Base-by-base conservation (phyloP, 176 grass and related monocot species). In the Cenchrus americanus region DNA sequence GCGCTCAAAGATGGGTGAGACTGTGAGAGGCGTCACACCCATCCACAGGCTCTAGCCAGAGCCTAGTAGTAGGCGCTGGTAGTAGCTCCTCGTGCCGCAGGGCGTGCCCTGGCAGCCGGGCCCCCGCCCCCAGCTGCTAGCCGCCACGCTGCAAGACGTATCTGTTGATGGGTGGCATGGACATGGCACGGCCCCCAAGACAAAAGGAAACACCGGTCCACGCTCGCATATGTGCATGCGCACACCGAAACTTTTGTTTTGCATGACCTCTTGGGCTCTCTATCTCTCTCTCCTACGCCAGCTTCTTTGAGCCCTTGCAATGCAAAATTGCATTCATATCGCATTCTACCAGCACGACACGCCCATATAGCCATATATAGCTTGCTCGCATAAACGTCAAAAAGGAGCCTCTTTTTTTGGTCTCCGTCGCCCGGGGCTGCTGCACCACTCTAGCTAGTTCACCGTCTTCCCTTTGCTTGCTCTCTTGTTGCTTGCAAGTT, bases 401-500 rank as follows among this genome's bases (percentile, higher is more conserved):
- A 87, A 87, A 61, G 50, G 61, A 13, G 2, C 11, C 58, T 67
- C 83, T 66, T 50, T 62, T 44, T 53, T 74, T 64, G 64, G 55
- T 34, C 12, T 77, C 60, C 34, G 27, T 30, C 27, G 27, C 5
- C 62, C 26, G 21, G 64, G 14, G 3, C 47, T 7, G 43, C 34
- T 27, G 84, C 83, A 70, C 18, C 71, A 37, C 66, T 77, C 73
- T 82, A 74, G 27, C n/a, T 78, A 71, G 55, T 8, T 13, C 14
- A 1, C 15, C 18, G 22, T 41, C 17, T 37, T 10, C 3, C 6
- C 55, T 47, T 65, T 21, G 11, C 68, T 27, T 61, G 21, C 9
- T 40, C 1, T 17, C 72, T 90, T 82, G 73, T 90, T 82, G 73
- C 89, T 85, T 86, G 83, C 78, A 89, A 84, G 61, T 13, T 73